Percentiles rank a stretch among this genome's conserved stretches.
These are phyloP conservation scores for Epichloe gansuensis DNA, from an alignment of 2,329 filamentous ascomycete species.

Conservation along the genomic window DNA sequence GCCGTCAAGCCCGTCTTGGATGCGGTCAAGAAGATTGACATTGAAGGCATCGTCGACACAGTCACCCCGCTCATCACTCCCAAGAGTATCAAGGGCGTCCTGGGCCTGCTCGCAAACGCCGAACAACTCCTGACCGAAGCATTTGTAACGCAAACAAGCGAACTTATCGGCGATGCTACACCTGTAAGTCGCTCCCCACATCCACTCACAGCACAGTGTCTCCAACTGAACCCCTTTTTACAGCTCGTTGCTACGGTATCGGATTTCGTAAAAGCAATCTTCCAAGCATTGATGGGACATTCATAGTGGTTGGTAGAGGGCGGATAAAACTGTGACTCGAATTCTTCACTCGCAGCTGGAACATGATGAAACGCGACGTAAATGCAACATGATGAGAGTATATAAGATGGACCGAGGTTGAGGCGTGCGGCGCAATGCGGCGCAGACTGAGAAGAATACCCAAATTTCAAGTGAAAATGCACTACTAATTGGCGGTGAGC, in stretches of 20 bases:
- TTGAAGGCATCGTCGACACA: constrained; percentile 23
- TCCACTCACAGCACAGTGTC: background rate
- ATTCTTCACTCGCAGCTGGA: no score
- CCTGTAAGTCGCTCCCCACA: constrained; percentile 19
- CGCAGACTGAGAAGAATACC: no score
- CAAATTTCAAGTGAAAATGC: no score
- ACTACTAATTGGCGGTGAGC: no score
- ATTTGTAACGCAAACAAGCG: constrained; percentile 30
- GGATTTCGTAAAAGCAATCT: constrained; percentile 20
- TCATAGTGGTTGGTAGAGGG: background rate
- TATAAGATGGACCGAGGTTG: no score
- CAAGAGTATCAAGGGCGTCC: constrained; percentile 22
- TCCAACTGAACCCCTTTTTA: background rate
- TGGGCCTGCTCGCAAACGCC: constrained; percentile 26
- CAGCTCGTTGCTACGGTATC: constrained; percentile 22
- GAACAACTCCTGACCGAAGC: constrained; percentile 23
- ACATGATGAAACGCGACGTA: no score
- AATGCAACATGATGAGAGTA: no score
- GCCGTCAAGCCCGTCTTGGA: constrained; percentile 24
- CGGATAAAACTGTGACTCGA: no score
- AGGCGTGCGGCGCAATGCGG: no score
- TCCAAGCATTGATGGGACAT: constrained; percentile 16
- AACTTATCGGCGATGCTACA: constrained; percentile 31
- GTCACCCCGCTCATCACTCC: constrained; percentile 29
- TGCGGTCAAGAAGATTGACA: constrained; percentile 26